Conservation (phyloP, 805 yeast genomes). For the Monosporozyma unispora region DNA sequence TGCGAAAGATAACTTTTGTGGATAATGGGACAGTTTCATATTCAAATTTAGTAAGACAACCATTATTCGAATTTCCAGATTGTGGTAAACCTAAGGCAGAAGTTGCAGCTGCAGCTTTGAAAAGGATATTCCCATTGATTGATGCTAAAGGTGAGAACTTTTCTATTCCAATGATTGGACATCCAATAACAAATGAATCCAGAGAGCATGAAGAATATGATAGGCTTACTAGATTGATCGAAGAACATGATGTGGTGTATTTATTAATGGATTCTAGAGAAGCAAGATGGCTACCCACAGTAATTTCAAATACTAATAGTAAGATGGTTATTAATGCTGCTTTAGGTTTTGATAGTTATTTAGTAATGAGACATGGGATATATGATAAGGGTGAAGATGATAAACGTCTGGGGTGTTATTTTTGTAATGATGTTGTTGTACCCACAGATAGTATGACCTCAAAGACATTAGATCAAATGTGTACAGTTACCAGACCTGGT, state of each 20-base stretch:
- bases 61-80: slow-evolving; percentile 75
- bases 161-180: slow-evolving; percentile 96
- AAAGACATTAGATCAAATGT: slow-evolving; percentile 92
- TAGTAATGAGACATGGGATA: slow-evolving; percentile 90
- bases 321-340: slow-evolving; percentile 89
- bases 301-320: slow-evolving; percentile 54
- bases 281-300: slow-evolving; percentile 95
- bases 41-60: slow-evolving; percentile 94
- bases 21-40: slow-evolving; percentile 85
- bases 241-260: slow-evolving; percentile 66
- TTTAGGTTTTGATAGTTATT: slow-evolving; percentile 84
- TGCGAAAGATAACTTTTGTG: slow-evolving; percentile 72
- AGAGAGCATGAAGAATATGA: slow-evolving; percentile 45
- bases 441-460: slow-evolving; percentile 84
- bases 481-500: slow-evolving; percentile 97
- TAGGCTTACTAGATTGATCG: slow-evolving; percentile 42
- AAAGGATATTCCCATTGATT: slow-evolving; percentile 71
- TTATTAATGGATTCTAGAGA: slow-evolving; percentile 91
- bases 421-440: slow-evolving; percentile 91
- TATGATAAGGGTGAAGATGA: slow-evolving; percentile 14
- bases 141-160: slow-evolving; percentile 51
- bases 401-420: slow-evolving; percentile 76
- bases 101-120: slow-evolving; percentile 66
- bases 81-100: slow-evolving; percentile 74
- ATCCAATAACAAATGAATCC: slow-evolving; percentile 54